Base-by-base conservation (phyloP, 1,139 yeast species). In the Geotrichum restrictum region DNA sequence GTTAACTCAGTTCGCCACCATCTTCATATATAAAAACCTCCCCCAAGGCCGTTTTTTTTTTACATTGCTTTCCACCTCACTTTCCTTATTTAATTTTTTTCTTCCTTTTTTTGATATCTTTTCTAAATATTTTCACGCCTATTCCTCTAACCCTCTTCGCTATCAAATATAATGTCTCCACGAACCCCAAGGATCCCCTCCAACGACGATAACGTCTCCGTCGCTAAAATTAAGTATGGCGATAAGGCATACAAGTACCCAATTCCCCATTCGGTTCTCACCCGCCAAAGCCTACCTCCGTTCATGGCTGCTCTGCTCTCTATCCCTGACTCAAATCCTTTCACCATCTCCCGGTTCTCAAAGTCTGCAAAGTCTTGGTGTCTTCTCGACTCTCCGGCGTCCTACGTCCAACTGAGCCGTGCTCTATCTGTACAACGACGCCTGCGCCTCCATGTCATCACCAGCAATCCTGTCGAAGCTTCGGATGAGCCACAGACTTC, bases 331-430 rank as follows among this genome's bases (percentile, higher is more conserved):
- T n/a, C 14, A 14, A 22, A 41, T 36, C 14, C 36, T 10, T 14
- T 41, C 11, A 13, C n/a, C n/a, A 49, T 63, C 18, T 55, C 53
- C 32, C 57, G 66, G 21, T 60, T 59, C 52, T 63, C 66, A 43
- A 62, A 59, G 54, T 56, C 61, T 7, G 68, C 68, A 48, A 72
- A 72, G 56, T 63, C 67, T 18, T 79, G 69, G 59, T 75, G 78
- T 3, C 59, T 68, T 8, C 69, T 80, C 61, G 73, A 71, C 38
- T 51, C 69, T 3, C 60, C 55, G 1, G 68, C 69, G 11, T 83
- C 79, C 57, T 80, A 76, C 62, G 73, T 68, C 57, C 69, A 76
- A 14, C 66, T 80, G 55, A 62, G 65, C 33, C 71, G 83, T 56
- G 77, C 81, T 22, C 57, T 73, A 38, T 58, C 62, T 33, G 76